Evolutionary conservation across 73 alveolate species (phyloP).

Genomic region (Tetrahymena borealis): DNA sequence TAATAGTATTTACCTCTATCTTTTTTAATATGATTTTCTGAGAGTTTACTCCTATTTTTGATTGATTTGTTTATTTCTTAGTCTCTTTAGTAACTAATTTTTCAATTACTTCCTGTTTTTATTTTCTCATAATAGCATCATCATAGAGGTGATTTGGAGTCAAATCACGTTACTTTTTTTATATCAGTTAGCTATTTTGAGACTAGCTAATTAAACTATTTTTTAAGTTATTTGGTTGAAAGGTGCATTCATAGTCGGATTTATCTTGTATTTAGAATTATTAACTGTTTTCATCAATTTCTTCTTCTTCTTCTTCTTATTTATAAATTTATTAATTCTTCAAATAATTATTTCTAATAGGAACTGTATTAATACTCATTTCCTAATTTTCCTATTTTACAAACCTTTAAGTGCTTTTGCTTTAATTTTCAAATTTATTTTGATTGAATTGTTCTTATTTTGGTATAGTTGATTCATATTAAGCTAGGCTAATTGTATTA

Average conservation of each 20-base stretch:
- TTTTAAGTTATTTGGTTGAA: neutral
- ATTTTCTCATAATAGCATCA: neutral
- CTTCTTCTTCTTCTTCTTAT: too few species aligned
- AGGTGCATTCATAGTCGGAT: neutral
- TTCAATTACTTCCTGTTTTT: neutral
- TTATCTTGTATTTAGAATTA: neutral
- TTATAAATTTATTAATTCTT: too few species aligned
- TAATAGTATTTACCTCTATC: neutral
- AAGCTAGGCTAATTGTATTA: too few species aligned
- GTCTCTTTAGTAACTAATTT: neutral
- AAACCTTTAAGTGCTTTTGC: neutral
- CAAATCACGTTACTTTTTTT: neutral
- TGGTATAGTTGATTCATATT: neutral
- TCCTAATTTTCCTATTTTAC: neutral
- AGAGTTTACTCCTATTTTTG: neutral
- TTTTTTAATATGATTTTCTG: neutral
- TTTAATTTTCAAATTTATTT: neutral
- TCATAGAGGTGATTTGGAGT: neutral
- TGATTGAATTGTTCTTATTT: neutral
- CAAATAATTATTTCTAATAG: neutral
- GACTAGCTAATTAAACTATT: neutral
- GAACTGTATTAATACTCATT: neutral
- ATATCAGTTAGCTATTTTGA: neutral
- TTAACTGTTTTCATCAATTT: neutral
- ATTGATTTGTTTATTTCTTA: neutral